These are phyloP conservation scores for Arachis monticola DNA, from an alignment of 331 rosid genomes.

Conservation along the genomic window DNA sequence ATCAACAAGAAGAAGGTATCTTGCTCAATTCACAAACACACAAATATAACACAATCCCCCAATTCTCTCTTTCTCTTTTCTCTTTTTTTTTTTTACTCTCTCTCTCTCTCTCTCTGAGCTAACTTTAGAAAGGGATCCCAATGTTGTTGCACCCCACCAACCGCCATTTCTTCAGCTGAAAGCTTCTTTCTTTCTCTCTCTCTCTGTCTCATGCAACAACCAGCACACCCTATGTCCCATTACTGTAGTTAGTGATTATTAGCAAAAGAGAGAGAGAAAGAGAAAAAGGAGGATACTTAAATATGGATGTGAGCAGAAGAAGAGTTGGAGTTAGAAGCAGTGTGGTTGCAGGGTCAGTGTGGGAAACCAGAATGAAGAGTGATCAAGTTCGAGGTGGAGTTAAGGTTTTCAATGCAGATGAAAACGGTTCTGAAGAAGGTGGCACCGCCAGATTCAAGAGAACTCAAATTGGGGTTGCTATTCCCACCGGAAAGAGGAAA, in stretches of 20 bases:
- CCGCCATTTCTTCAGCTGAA: conserved; percentile 56
- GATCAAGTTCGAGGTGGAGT: conserved; percentile 70
- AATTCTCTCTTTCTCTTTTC: conserved; percentile 14
- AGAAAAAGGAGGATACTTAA: not conserved
- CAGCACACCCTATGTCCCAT: conserved; percentile 38
- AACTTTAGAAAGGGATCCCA: conserved; percentile 56
- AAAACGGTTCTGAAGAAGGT: conserved; percentile 33
- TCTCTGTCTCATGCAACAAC: conserved; percentile 31
- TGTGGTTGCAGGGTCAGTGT: conserved; percentile 70
- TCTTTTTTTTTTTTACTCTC: not conserved
- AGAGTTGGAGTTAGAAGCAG: conserved; percentile 41
- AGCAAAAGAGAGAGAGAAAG: conserved; percentile 17
- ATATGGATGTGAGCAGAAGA: conserved; percentile 57
- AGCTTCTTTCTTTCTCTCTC: conserved; percentile 28
- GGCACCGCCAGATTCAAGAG: conserved; percentile 45
- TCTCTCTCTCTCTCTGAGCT: conserved; percentile 10
- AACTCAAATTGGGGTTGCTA: conserved; percentile 31
- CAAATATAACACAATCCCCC: conserved; percentile 27
- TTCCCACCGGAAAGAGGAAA: conserved; percentile 65
- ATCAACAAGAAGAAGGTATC: not conserved
- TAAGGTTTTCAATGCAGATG: conserved; percentile 69
- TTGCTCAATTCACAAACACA: not conserved
- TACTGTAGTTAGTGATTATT: conserved; percentile 36
- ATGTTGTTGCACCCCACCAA: conserved; percentile 53
- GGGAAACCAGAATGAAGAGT: conserved; percentile 77